These are phyloP conservation scores for Apiospora malaysiana DNA, from an alignment of 2,329 filamentous ascomycete genomes.

Conservation along the genomic window DNA sequence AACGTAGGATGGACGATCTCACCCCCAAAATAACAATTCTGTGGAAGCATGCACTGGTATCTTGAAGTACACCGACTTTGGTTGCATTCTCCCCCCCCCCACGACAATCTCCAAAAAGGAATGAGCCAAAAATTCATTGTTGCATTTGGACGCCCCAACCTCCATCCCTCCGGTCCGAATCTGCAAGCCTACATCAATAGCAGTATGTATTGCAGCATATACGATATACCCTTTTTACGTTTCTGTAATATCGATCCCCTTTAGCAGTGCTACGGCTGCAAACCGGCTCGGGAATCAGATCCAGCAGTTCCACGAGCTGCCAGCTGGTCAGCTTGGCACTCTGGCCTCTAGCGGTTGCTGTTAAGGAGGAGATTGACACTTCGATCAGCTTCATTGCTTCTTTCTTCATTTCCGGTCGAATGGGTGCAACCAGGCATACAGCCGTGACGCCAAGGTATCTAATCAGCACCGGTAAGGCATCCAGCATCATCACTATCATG, in stretches of 20 bases:
- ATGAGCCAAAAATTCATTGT: not conserved
- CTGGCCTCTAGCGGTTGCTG: no score
- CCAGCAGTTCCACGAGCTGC: no score
- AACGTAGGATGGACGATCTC: slow-evolving; percentile 13
- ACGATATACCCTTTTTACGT: not conserved
- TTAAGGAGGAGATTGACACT: no score
- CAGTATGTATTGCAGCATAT: not conserved
- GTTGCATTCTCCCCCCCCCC: slow-evolving; percentile 2
- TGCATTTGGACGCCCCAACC: slow-evolving; percentile 11
- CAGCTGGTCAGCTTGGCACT: no score
- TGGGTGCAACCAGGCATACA: not conserved
- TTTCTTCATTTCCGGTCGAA: no score
- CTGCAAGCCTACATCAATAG: not conserved
- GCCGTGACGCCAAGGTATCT: not conserved
- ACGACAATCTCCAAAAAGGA: not conserved
- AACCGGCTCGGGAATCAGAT: no score
- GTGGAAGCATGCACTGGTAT: not conserved
- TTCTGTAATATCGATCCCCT: not conserved
- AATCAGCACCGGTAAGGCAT: not conserved
- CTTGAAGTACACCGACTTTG: slow-evolving; percentile 9
- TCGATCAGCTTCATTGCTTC: no score
- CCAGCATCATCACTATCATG: not conserved
- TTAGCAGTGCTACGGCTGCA: not conserved
- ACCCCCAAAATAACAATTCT: not conserved
- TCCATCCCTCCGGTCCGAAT: slow-evolving; percentile 16